Evolutionary conservation across 306 rosid genomes (phyloP), one percentile per base, ranked within the genome.

Genomic region (Prunus mongolica): DNA sequence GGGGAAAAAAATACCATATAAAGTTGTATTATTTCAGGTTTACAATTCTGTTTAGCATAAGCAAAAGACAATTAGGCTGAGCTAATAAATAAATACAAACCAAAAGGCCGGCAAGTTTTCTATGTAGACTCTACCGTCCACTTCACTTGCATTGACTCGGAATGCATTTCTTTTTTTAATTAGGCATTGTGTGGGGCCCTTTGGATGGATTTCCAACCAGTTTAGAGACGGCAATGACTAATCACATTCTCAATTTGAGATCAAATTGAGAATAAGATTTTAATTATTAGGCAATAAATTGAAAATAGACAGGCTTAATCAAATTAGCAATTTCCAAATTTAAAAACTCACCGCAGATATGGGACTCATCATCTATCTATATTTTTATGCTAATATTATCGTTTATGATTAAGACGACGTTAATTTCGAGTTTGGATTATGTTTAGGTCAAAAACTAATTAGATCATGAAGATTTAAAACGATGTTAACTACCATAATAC

Each of bases 111-210:
- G 89, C 89, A 77, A 27, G 68, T 67, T 80, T 72, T 61, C 19
- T 54, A 52, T 64, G 79, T 80, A 74, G 61, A 61, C 65, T 76
- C 74, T 71, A 85, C 83, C 82, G 71, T 34, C 41, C 41, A 1
- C 41, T 34, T 90, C 80, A 79, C 76, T 62, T 34, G 77, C 83
- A 86, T 88, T 85, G 96, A 88, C 96, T 88, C 80, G 65, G 85
- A 71, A 45, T 74, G 67, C 77, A 34, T 73, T 73, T 73, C 71
- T 71, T 76, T 85, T 71, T 82, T 76, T 75, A 78, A 71, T 76
- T 76, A 25, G 69, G 72, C 83, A 71, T 70, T 63, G 25, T 4
- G 65, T 52, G 81, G 78, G 82, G 14, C 77, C 85, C 76, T 63
- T 75, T 61, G 13, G 12, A 62, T 62, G 46, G 24, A 27, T 19